Percentiles rank a stretch among this genome's conserved stretches.
These are phyloP conservation scores for Orbilia quercus DNA, from an alignment of 2,329 filamentous ascomycete genomes.

Conservation along the genomic window DNA sequence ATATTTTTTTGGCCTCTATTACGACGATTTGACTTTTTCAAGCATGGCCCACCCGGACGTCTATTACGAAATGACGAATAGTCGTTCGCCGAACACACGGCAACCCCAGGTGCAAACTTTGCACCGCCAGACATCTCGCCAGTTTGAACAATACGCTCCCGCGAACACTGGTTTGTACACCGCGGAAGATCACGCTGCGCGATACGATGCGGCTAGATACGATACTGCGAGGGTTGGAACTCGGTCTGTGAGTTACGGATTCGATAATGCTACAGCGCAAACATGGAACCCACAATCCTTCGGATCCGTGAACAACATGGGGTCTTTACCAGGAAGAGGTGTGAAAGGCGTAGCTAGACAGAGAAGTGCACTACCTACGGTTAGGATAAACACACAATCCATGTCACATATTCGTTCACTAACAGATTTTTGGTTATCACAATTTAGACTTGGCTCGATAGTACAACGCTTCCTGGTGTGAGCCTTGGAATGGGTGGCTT, in stretches of 20 bases:
- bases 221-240: conserved; percentile 70
- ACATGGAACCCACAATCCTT: conserved; percentile 84
- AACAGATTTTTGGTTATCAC: conserved; percentile 20
- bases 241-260: conserved; percentile 72
- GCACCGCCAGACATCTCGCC: conserved; percentile 78
- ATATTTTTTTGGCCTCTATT: not conserved
- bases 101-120: conserved; percentile 67
- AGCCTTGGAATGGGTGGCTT: conserved; percentile 63
- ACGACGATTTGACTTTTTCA: not conserved
- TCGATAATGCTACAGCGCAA: conserved; percentile 76
- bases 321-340: conserved; percentile 70
- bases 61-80: conserved; percentile 61
- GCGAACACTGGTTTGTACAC: conserved; percentile 77
- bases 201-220: conserved; percentile 66
- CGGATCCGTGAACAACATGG: conserved; percentile 73
- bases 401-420: conserved; percentile 4
- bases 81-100: conserved; percentile 59
- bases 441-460: conserved; percentile 60
- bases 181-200: conserved; percentile 72
- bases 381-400: conserved; percentile 44
- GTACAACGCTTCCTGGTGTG: conserved; percentile 62
- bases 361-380: conserved; percentile 60
- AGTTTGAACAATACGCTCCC: conserved; percentile 76
- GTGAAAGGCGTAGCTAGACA: conserved; percentile 59
- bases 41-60: conserved; percentile 55